phyloP scores from a whole-genome alignment of 2,329 filamentous ascomycete genomes.

The Apiospora aurea region DNA sequence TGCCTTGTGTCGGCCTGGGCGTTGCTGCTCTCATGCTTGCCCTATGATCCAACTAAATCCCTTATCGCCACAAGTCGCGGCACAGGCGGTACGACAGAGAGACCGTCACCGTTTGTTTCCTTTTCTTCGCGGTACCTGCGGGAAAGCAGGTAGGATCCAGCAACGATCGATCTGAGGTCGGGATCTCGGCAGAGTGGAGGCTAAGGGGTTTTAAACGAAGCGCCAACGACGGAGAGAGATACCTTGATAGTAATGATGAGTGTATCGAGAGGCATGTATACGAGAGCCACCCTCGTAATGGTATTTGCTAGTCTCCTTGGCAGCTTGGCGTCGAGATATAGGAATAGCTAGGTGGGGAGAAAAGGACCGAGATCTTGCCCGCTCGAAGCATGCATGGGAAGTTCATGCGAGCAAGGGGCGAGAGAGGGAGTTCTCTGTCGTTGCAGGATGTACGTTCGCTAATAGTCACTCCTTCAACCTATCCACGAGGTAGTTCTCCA shows the following conservation, averaged over 20 bases:
- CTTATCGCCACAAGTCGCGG: neutral
- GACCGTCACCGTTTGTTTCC: neutral
- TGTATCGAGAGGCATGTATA: neutral
- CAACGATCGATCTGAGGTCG: neutral
- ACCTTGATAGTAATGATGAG: neutral
- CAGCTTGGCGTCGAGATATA: conserved; percentile 1
- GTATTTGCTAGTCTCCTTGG: neutral
- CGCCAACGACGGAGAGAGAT: neutral
- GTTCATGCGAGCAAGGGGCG: neutral
- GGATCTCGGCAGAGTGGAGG: neutral
- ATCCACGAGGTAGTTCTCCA: neutral
- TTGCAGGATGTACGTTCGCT: neutral
- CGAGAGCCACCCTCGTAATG: conserved; percentile 12
- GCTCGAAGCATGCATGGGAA: neutral
- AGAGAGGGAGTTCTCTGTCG: neutral
- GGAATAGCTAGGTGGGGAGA: neutral
- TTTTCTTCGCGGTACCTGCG: neutral
- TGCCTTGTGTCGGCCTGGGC: conserved; percentile 2
- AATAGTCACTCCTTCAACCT: neutral
- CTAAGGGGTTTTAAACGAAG: neutral
- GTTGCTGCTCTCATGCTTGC: conserved; percentile 1
- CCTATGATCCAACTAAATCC: neutral
- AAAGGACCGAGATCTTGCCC: neutral
- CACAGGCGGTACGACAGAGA: neutral
- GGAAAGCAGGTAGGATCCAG: neutral